Percentiles rank a stretch among this genome's conserved stretches.
Evolutionary conservation across 192 early-diverging fungal species (phyloP).

Genomic region (Backusella mclennaniae): DNA sequence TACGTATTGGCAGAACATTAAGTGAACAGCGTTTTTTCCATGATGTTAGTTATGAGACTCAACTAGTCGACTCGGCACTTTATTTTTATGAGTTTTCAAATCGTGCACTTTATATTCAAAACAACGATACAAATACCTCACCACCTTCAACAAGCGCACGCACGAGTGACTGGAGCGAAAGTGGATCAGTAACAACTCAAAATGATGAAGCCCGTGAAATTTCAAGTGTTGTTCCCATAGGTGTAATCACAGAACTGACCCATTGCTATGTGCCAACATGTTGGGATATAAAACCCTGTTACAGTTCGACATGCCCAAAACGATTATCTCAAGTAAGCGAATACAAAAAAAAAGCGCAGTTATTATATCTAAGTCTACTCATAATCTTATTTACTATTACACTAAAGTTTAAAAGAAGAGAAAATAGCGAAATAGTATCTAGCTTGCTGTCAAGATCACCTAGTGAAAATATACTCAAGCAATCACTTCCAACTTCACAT

Average conservation of each 20-base stretch:
- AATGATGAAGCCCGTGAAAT: neutral
- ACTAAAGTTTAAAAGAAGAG: conserved; percentile 8
- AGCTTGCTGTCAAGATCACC: neutral
- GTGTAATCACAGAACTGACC: conserved; percentile 86
- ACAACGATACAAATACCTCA: neutral
- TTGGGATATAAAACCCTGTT: conserved; percentile 74
- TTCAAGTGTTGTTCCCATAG: conserved; percentile 55
- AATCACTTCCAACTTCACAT: conserved; percentile 46
- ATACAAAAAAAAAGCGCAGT: neutral
- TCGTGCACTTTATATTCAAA: conserved; percentile 12
- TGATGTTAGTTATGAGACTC: conserved; percentile 83
- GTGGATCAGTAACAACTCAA: conserved; percentile 5
- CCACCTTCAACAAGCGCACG: neutral
- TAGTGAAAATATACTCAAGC: conserved; percentile 1
- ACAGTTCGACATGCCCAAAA: conserved; percentile 85
- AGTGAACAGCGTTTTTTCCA: conserved; percentile 91
- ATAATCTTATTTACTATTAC: neutral
- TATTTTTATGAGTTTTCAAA: conserved; percentile 78
- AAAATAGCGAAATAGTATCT: neutral
- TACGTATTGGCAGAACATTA: conserved; percentile 83
- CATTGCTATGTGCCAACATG: conserved; percentile 96
- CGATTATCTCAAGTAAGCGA: conserved; percentile 59
- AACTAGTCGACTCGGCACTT: conserved; percentile 75
- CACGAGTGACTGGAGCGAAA: conserved; percentile 5
- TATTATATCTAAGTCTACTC: neutral